Conservation (phyloP, 2,329 filamentous ascomycete genomes). For the Penicillium sp. region DNA sequence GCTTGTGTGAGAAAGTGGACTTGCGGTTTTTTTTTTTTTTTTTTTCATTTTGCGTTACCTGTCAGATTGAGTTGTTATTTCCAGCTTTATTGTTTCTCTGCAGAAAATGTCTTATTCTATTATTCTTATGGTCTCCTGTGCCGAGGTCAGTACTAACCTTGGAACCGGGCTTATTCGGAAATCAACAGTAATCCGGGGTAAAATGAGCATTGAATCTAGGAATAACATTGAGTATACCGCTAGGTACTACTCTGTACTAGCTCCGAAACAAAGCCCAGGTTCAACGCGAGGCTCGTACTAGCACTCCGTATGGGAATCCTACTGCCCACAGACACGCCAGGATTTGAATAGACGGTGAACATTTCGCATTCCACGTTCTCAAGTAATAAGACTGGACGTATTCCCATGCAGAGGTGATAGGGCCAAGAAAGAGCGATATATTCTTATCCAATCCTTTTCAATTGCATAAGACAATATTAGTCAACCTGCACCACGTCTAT, state of each 20-base stretch:
- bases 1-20: slow-evolving; percentile 6
- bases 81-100: neutral
- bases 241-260: neutral
- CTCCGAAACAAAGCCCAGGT: neutral
- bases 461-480: neutral
- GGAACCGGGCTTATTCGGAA: slow-evolving; percentile 1
- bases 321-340: neutral
- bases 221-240: neutral
- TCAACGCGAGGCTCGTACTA: slow-evolving; percentile 1
- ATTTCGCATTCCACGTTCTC: neutral
- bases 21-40: neutral
- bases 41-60: neutral
- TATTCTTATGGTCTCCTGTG: neutral
- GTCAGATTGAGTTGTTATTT: neutral
- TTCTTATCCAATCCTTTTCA: neutral
- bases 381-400: neutral
- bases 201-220: neutral
- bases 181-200: slow-evolving; percentile 5
- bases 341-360: slow-evolving; percentile 4
- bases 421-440: neutral
- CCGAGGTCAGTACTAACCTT: neutral
- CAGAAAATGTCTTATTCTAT: neutral
- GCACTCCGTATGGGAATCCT: neutral
- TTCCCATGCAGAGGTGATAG: neutral
- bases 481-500: neutral